Base-by-base conservation (phyloP, 2,329 filamentous ascomycete species). In the Helotiales sp. region DNA sequence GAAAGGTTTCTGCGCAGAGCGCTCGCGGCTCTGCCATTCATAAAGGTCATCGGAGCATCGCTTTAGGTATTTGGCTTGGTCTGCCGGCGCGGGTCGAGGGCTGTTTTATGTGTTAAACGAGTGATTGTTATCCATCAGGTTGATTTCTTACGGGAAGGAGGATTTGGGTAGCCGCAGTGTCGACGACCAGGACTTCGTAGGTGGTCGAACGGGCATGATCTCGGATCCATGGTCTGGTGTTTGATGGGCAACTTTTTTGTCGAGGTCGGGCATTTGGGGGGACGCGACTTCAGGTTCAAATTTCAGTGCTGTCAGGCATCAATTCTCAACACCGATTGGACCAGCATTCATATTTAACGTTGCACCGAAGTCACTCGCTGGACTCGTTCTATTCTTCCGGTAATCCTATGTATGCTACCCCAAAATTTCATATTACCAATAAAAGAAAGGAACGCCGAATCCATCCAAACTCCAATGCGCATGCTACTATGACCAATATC, bases 31-130 rank as follows among this genome's bases (percentile, higher is more conserved):
- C 82, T 99, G 96, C 94, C 94, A 97, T 75, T 87, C 82, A 82
- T 98, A 99, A 15, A 97, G 85, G 61, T 94, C 90, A 81, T 97
- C 92, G 79, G 93, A 90, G 80, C 91, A 96, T 86, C 87, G 85
- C 76, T 87, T 85, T 55, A 97, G 86, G 80, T 96, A 85, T 78
- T 82, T 82, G 20, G 79, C 74, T 70, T 82, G 82, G 70, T 85
- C 82, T 68, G 79, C 76, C 24, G 78, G 76, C 30, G 79, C 75
- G 43, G 82, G 80, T 58, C 77, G 76, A 58, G 75, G 74, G 58
- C 77, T 78, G 64, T 22, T 68, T 52, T 47, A 72, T 68, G 49
- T 59, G 65, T 62, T 43, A 13, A 22, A n/a, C 32, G 24, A 34
- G 54, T 40, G 50, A 49, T 58, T 63, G 13, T 11, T 22, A 57